Evolutionary conservation across 192 early-diverging fungal species (phyloP).

Genomic region (Coemansia guatemalensis): DNA sequence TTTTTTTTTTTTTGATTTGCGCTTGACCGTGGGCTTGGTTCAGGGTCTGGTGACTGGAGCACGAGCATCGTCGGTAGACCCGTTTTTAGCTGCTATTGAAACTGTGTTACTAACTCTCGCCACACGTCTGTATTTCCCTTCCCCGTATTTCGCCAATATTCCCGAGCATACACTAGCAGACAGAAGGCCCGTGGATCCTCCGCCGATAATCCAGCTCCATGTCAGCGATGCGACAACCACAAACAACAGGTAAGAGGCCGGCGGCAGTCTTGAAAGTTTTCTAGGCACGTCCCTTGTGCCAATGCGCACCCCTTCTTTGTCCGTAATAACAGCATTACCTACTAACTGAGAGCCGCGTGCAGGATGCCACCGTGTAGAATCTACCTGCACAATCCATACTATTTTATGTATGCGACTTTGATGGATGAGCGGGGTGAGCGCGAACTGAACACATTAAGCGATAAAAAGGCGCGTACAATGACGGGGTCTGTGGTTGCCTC

Average conservation of each 20-base stretch:
- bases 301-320: too few relatives aligned
- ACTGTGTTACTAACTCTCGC: not conserved
- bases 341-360: not conserved
- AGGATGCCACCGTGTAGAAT: slow-evolving; percentile 22
- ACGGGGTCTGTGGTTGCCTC: slow-evolving; percentile 94
- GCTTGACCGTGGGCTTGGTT: not conserved
- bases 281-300: not conserved
- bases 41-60: not conserved
- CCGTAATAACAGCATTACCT: not conserved
- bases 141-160: not conserved
- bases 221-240: slow-evolving; percentile 40
- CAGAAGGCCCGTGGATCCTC: slow-evolving; percentile 56
- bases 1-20: not conserved
- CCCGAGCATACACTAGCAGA: slow-evolving; percentile 38
- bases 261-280: not conserved
- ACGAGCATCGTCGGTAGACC: not conserved
- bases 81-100: not conserved
- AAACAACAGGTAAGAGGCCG: slow-evolving; percentile 45
- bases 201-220: slow-evolving; percentile 55
- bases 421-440: slow-evolving; percentile 79
- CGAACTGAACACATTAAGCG: slow-evolving; percentile 85
- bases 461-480: slow-evolving; percentile 87
- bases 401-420: slow-evolving; percentile 95
- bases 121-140: not conserved
- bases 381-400: slow-evolving; percentile 81